Evolutionary conservation across 305 asterid species (phyloP).

Genomic region (Fraxinus floribunda): DNA sequence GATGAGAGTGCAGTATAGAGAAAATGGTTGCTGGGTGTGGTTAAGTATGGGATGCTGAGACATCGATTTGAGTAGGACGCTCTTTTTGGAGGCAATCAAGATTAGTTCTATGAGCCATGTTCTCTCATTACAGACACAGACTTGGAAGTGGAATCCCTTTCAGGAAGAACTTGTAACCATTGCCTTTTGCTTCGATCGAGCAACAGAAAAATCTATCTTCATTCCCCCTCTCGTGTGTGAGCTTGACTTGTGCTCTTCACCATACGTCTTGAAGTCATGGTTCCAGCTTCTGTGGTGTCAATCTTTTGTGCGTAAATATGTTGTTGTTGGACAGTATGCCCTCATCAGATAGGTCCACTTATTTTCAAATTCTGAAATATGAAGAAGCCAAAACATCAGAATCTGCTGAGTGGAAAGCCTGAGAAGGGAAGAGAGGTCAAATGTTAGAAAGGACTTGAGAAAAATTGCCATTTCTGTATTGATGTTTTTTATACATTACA

Average conservation of each 20-base stretch:
- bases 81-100: background rate
- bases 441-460: background rate
- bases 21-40: background rate
- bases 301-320: background rate
- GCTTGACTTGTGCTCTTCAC: background rate
- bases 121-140: background rate
- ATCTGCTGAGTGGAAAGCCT: background rate
- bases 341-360: background rate
- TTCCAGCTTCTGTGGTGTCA: background rate
- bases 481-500: background rate
- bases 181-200: background rate
- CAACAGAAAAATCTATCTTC: background rate
- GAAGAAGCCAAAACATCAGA: background rate
- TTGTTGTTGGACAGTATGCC: background rate
- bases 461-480: background rate
- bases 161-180: background rate
- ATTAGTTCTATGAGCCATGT: background rate
- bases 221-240: background rate
- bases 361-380: background rate
- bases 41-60: background rate
- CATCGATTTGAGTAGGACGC: background rate
- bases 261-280: background rate
- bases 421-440: background rate
- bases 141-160: background rate
- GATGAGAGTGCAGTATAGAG: background rate